Base-by-base conservation (phyloP, 2,329 filamentous ascomycete genomes). In the Coniochaeta hoffmannii region DNA sequence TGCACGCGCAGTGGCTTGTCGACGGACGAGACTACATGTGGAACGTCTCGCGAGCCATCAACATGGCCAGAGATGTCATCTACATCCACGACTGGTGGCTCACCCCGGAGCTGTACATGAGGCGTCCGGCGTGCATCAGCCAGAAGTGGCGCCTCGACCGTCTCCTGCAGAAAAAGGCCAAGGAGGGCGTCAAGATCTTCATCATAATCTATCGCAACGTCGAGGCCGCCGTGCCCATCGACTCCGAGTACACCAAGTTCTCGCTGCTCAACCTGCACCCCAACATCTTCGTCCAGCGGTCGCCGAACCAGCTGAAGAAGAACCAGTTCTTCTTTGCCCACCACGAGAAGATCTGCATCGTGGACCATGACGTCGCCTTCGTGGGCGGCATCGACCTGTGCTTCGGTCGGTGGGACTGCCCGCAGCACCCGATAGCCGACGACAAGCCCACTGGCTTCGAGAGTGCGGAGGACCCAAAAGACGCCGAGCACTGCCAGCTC, bases 71-170 rank as follows among this genome's bases (percentile, higher is more conserved):
- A 65, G 94, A 97, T 73, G 93, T 97, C 59, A 93, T 99, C 63
- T 97, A 97, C 71, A 97, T 99, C 59, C 94, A 99, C 69, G 94
- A 97, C 70, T 99, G 94, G 94, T 99, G 94, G 94, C 75, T 99
- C 38, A 97, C 90, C 63, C 94, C 94, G 1, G 93, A 99, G 71
- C 75, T 99, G 46, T 99, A 99, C 73, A 87, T 97, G 85, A 84
- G 94, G 58, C 83, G 94, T 56, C 94, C 94, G 54, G 89, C 94
- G 24, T 91, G 90, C 49, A 97, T 97, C 71, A 97, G 92, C 67
- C 93, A 97, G 69, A 97, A 97, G 71, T 99, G 94, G 94, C 86
- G 94, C 54, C 80, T 99, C 8, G 94, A 99, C 71, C 82, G 94
- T 64, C 78, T 99, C 11, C 78, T 99, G n/a, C 90, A 96, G 69